Evolutionary conservation across 108 stramenopile genomes (phyloP).

Genomic region (Fragilaria radians): DNA sequence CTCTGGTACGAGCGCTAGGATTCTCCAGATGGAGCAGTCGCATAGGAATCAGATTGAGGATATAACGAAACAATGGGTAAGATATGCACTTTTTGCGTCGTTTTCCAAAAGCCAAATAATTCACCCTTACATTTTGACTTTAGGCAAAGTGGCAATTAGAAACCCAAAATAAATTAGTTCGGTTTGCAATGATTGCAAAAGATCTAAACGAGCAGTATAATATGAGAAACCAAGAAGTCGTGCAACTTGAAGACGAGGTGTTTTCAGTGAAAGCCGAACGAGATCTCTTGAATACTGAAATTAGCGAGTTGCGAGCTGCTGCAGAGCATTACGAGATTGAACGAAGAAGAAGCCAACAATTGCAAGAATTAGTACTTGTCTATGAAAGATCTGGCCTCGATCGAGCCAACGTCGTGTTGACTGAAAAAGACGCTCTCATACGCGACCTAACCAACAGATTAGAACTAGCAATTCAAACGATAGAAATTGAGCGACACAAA

Average conservation of each 20-base stretch:
- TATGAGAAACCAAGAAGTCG: constrained; percentile 41
- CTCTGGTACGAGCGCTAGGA: constrained; percentile 23
- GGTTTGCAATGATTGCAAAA: constrained; percentile 54
- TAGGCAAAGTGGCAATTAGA: constrained; percentile 41
- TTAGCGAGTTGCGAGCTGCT: constrained; percentile 34
- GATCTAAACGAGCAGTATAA: constrained; percentile 60
- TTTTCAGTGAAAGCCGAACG: constrained; percentile 41
- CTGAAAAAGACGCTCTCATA: constrained; percentile 36
- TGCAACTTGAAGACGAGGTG: constrained; percentile 26
- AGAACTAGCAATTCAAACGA: constrained; percentile 27
- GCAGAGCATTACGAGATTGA: constrained; percentile 32
- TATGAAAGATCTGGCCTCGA: constrained; percentile 26
- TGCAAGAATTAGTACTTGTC: constrained; percentile 23
- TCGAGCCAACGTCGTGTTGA: constrained; percentile 21
- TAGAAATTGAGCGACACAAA: constrained; percentile 32
- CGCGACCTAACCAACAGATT: constrained; percentile 36
- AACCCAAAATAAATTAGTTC: constrained; percentile 49
- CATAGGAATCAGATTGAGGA: constrained; percentile 55
- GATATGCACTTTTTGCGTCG: neutral
- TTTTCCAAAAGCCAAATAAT: neutral
- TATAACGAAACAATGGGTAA: constrained; percentile 41
- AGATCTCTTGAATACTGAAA: constrained; percentile 34
- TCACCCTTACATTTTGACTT: neutral
- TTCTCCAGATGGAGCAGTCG: constrained; percentile 31
- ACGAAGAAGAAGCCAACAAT: constrained; percentile 17